These are phyloP conservation scores for Plasmopara viticola DNA, from an alignment of 352 stramenopile genomes.

Conservation along the genomic window DNA sequence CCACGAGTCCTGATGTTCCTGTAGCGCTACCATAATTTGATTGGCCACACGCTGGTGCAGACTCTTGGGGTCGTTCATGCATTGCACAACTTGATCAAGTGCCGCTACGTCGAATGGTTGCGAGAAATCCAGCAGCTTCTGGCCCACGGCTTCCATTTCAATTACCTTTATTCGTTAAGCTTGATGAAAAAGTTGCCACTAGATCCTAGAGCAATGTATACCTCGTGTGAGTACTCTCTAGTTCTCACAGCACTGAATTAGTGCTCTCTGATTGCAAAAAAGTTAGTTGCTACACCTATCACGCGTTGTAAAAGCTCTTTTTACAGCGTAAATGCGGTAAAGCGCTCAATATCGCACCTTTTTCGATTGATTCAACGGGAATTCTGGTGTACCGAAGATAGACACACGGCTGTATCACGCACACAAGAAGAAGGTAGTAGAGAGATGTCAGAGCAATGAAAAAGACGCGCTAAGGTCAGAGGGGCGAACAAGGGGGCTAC, in stretches of 20 bases:
- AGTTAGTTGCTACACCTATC: not conserved
- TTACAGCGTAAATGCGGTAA: not conserved
- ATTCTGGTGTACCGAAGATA: conserved; percentile 4
- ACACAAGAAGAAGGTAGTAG: conserved; percentile 14
- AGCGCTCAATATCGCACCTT: conserved; percentile 10
- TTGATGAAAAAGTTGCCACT: conserved; percentile 1
- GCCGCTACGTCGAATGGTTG: conserved; percentile 94
- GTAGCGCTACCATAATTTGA: conserved; percentile 91
- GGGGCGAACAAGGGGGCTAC: not conserved
- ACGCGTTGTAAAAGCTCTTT: not conserved
- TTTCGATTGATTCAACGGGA: conserved; percentile 10
- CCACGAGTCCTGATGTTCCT: conserved; percentile 91
- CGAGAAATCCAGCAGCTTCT: conserved; percentile 91
- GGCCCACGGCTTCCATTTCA: conserved; percentile 84
- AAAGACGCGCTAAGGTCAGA: not conserved
- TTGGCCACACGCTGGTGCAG: conserved; percentile 90
- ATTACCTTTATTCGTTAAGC: not conserved
- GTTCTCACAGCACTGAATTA: no score
- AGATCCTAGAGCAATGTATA: no score
- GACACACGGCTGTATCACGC: conserved; percentile 15
- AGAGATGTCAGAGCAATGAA: not conserved
- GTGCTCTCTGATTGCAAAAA: no score
- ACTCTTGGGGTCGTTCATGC: conserved; percentile 93
- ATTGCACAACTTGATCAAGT: conserved; percentile 95
- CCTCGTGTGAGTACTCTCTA: no score